phyloP scores from a whole-genome alignment of 2,329 filamentous ascomycete genomes.

The Phyllosticta capitalensis region DNA sequence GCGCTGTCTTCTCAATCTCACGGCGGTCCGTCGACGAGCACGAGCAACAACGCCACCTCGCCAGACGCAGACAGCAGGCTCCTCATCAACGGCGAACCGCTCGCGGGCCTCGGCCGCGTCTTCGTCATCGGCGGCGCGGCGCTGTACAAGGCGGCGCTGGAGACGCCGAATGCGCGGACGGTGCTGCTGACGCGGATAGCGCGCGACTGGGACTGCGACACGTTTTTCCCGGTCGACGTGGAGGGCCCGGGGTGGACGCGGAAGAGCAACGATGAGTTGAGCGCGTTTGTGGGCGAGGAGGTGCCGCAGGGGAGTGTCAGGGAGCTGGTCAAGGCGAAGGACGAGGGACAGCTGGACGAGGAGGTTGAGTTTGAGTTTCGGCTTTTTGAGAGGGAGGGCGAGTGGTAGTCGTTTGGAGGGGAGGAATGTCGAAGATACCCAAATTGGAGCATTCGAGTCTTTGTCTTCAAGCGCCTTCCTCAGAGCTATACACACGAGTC shows the following conservation, averaged over 20 bases:
- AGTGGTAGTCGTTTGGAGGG: neutral
- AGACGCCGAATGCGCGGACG: slow-evolving; percentile 45
- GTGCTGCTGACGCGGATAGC: slow-evolving; percentile 62
- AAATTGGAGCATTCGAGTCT: neutral
- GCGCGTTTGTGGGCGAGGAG: slow-evolving; percentile 57
- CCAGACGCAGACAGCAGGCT: slow-evolving; percentile 14
- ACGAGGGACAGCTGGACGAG: slow-evolving; percentile 4
- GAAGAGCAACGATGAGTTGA: slow-evolving; percentile 43
- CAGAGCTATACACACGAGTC: no score
- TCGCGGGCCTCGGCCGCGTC: slow-evolving; percentile 42
- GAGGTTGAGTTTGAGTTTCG: slow-evolving; percentile 7
- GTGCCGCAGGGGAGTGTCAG: slow-evolving; percentile 41
- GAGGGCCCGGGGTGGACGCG: slow-evolving; percentile 43
- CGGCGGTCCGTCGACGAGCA: neutral
- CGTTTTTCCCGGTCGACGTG: slow-evolving; percentile 57
- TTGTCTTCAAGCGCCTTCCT: no score
- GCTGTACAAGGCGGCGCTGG: slow-evolving; percentile 67
- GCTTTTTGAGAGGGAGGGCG: neutral
- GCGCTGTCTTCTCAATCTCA: slow-evolving; percentile 10
- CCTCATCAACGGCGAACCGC: slow-evolving; percentile 14
- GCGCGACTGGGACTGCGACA: slow-evolving; percentile 66
- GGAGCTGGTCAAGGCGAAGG: neutral
- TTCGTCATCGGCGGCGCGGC: slow-evolving; percentile 88
- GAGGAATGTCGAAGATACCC: neutral
- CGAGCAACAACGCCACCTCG: neutral